Evolutionary conservation across 257 asterid species (phyloP), one percentile per base, ranked within the genome.

Genomic region (Ehretia macrophylla): DNA sequence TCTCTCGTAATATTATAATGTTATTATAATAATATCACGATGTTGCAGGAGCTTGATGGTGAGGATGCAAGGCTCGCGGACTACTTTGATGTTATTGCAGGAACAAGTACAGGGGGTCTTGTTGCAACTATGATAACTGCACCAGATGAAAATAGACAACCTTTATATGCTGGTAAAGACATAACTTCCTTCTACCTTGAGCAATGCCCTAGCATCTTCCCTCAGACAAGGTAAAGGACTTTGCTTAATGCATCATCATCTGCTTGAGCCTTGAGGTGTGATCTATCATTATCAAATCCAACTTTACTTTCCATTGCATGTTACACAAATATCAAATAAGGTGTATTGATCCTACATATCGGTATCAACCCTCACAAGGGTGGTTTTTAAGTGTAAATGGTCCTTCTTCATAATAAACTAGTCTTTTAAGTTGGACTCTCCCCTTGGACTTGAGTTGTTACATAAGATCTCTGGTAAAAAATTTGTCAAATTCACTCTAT

Each of bases 181-280:
- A 79, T 86, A 48, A 77, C 53, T 64, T 81, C 84, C 12, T 86
- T 86, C 60, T 86, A 86, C 61, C 68, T 86, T 1, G 70, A 79
- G 0, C 71, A 86, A 35, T 68, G 81, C 42, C 95, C 93, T 16
- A 68, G 72, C 16, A 86, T 86, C 17, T 86, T 86, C 14, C 95
- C 84, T 2, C 93, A 81, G 16, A 72, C 52, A 4, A 70, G 61
- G 84, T 81, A 71, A 39, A 0, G 10, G 12, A 22, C 22, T 2
- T 16, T 1, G 14, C 5, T 20, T 14, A 1, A 8, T 8, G 17
- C 18, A 8, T 4, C 16, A 51, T 51, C 11, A 51, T 14, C 12
- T 4, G 20, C 17, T 14, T 19, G 20, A 11, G 27, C 20, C 17
- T 14, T 19, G 20, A 11, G 27, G 11, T 51, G 19, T 17, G 8